These are phyloP conservation scores for Citrus trifoliata DNA, from an alignment of 345 rosid species.

Conservation along the genomic window DNA sequence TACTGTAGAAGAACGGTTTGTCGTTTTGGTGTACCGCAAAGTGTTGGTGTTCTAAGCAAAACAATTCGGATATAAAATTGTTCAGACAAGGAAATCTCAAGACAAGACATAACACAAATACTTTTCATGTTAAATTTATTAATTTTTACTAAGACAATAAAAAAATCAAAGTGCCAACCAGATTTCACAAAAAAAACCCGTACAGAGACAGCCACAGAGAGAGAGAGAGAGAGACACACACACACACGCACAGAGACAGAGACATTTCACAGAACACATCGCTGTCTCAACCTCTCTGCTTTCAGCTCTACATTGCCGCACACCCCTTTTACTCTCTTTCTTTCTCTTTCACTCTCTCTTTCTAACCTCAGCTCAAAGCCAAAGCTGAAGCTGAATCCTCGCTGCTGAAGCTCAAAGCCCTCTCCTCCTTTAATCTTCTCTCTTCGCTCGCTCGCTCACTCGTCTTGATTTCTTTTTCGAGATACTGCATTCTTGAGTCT, in stretches of 20 bases:
- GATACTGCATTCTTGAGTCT: not conserved
- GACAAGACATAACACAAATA: no score
- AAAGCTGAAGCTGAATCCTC: no score
- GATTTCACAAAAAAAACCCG: not conserved
- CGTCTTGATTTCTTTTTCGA: not conserved
- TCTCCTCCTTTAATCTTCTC: not conserved
- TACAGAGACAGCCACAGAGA: not conserved
- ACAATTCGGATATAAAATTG: no score
- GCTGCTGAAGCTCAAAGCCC: no score
- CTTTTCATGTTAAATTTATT: not conserved
- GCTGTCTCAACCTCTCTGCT: constrained; percentile 17
- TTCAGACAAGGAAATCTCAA: no score
- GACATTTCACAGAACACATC: constrained; percentile 25
- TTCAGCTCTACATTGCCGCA: constrained; percentile 6
- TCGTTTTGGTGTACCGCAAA: no score
- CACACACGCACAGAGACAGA: constrained; percentile 17
- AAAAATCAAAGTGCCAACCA: constrained; percentile 1
- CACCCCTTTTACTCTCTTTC: not conserved
- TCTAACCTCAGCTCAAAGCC: not conserved
- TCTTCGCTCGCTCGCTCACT: not conserved
- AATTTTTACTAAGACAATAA: not conserved
- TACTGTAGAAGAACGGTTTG: no score
- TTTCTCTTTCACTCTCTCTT: not conserved
- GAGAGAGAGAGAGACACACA: not conserved
- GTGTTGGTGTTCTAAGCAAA: no score